Conservation (phyloP, 768 basidiomycete genomes). For the Coprinopsis sp. region DNA sequence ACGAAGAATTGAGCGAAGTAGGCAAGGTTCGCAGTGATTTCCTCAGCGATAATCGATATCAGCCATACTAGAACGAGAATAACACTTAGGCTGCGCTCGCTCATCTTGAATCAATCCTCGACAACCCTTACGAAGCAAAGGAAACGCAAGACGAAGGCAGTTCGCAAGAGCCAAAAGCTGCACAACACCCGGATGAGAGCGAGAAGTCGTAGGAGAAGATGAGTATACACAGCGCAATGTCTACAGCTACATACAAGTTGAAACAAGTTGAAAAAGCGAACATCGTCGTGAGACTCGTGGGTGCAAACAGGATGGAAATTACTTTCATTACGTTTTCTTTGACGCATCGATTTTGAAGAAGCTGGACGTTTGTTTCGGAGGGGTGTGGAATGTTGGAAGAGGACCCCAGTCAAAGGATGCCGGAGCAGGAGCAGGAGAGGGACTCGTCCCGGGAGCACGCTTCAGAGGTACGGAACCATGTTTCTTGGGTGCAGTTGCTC, state of each 20-base stretch:
- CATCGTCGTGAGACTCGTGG: too few relatives aligned
- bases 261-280: neutral
- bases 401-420: slow-evolving; percentile 60
- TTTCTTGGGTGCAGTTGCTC: slow-evolving; percentile 32
- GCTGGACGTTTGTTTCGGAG: slow-evolving; percentile 18
- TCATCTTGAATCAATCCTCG: slow-evolving; percentile 78
- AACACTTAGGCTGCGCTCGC: slow-evolving; percentile 67
- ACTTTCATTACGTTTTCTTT: slow-evolving; percentile 1
- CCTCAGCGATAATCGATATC: slow-evolving; percentile 67
- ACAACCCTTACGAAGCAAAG: slow-evolving; percentile 37
- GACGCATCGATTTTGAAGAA: slow-evolving; percentile 7
- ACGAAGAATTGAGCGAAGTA: slow-evolving; percentile 76
- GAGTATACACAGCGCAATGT: neutral
- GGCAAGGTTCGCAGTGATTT: slow-evolving; percentile 95
- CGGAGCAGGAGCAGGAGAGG: slow-evolving; percentile 24
- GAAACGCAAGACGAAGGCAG: slow-evolving; percentile 3
- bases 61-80: slow-evolving; percentile 71
- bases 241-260: neutral
- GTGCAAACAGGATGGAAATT: too few relatives aligned
- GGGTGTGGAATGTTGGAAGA: slow-evolving; percentile 40
- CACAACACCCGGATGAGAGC: too few relatives aligned
- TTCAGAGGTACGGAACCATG: slow-evolving; percentile 37
- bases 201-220: neutral
- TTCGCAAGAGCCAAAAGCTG: neutral
- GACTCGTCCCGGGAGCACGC: slow-evolving; percentile 21